Evolutionary conservation across 805 yeast genomes (phyloP).

Genomic region (Candida boleticola): DNA sequence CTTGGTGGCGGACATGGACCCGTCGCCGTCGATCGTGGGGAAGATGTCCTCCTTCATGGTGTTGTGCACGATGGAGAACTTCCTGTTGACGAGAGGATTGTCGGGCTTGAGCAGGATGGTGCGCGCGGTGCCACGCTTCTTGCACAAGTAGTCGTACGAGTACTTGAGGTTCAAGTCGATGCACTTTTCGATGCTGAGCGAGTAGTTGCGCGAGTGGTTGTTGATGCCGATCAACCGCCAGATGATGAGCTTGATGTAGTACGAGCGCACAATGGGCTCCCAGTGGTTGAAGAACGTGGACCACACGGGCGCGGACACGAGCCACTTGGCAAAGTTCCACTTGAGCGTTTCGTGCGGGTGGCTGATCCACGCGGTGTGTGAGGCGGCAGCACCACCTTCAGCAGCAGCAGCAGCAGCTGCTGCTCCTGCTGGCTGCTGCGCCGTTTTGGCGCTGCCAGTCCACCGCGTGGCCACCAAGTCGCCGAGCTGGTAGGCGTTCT

Average conservation of each 20-base stretch:
- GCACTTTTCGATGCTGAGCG: conserved; percentile 26
- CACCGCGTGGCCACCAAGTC: background rate
- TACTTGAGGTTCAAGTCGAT: conserved; percentile 29
- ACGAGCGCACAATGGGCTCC: conserved; percentile 73
- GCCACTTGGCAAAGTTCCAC: conserved; percentile 51
- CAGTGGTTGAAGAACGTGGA: conserved; percentile 66
- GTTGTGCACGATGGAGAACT: conserved; percentile 42
- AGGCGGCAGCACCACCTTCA: background rate
- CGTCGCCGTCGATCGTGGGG: conserved; percentile 5
- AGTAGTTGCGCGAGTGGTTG: conserved; percentile 33
- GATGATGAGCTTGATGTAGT: conserved; percentile 61
- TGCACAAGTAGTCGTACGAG: conserved; percentile 19
- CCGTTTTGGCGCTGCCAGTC: background rate
- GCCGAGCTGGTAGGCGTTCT: too few species aligned
- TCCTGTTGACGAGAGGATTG: conserved; percentile 46
- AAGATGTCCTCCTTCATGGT: conserved; percentile 21
- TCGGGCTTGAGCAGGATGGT: conserved; percentile 32
- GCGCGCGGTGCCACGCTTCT: conserved; percentile 11
- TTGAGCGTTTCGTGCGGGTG: conserved; percentile 41
- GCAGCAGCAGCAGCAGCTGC: background rate
- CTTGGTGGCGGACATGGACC: conserved; percentile 1
- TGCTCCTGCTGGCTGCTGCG: background rate
- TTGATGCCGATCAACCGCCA: conserved; percentile 59
- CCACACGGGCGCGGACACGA: conserved; percentile 53
- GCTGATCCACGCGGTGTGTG: conserved; percentile 34